Conservation (phyloP, 2,329 filamentous ascomycete genomes). For the Juglanconis juglandina region DNA sequence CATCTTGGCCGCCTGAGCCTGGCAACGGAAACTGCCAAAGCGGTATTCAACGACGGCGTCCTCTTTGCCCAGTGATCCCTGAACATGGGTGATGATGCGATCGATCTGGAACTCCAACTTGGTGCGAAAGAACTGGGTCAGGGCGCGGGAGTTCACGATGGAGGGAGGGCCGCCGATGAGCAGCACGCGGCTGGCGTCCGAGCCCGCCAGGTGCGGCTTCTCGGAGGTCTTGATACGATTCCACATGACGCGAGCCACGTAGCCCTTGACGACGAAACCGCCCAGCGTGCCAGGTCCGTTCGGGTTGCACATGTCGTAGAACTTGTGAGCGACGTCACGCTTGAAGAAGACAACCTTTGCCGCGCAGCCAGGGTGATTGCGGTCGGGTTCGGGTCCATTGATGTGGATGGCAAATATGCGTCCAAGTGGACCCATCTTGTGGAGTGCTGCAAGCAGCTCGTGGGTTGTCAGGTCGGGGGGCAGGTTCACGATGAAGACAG, state of each 20-base stretch:
- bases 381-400: constrained; percentile 41
- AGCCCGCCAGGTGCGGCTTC: constrained; percentile 24
- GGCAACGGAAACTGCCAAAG: constrained; percentile 54
- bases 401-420: constrained; percentile 51
- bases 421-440: constrained; percentile 43
- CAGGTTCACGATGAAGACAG: constrained; percentile 52
- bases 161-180: constrained; percentile 43
- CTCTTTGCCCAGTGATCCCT: constrained; percentile 18
- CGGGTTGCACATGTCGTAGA: constrained; percentile 21
- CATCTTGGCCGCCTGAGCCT: constrained; percentile 46
- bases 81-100: constrained; percentile 29
- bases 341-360: constrained; percentile 50
- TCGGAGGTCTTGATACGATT: constrained; percentile 47
- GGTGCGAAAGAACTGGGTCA: constrained; percentile 39
- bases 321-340: constrained; percentile 34
- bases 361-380: constrained; percentile 35
- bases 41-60: constrained; percentile 43
- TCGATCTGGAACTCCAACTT: constrained; percentile 49
- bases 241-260: constrained; percentile 36
- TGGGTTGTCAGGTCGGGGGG: constrained; percentile 39
- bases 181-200: constrained; percentile 41
- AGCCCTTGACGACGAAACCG: constrained; percentile 35
- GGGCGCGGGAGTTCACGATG: constrained; percentile 40
- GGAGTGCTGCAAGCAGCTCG: constrained; percentile 43
- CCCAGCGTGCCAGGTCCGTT: constrained; percentile 3